These are phyloP conservation scores for Amylostereum chailletii DNA, from an alignment of 1,284 basidiomycete genomes.

Conservation along the genomic window DNA sequence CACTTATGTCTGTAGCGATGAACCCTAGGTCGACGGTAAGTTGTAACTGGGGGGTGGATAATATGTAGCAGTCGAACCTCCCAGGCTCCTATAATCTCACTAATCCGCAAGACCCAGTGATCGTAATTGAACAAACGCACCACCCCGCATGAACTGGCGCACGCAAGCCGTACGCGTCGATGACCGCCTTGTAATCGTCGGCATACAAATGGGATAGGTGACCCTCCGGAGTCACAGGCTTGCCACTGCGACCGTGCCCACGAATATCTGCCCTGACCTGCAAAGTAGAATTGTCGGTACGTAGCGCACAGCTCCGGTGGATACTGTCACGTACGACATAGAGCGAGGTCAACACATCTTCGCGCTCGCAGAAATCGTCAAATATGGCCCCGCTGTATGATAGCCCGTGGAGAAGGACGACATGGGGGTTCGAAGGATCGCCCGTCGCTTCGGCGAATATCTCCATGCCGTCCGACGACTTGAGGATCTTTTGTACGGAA, in stretches of 20 bases:
- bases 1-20: conserved; percentile 14
- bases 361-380: conserved; percentile 24
- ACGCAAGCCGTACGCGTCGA: conserved; percentile 15
- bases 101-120: conserved; percentile 2
- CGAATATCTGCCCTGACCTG: conserved; percentile 15
- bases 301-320: too few species aligned
- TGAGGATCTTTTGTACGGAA: conserved; percentile 5
- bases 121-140: conserved; percentile 11
- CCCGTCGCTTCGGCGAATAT: conserved; percentile 28
- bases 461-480: conserved; percentile 15
- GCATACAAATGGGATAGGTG: conserved; percentile 16
- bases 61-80: not conserved
- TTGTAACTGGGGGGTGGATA: not conserved
- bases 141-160: conserved; percentile 19
- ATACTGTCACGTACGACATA: conserved; percentile 24
- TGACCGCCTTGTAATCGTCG: conserved; percentile 20
- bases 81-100: conserved; percentile 4
- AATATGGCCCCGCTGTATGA: conserved; percentile 22
- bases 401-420: conserved; percentile 31
- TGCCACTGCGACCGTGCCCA: conserved; percentile 21
- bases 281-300: too few species aligned
- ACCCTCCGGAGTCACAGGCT: conserved; percentile 11
- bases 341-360: conserved; percentile 18
- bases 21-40: conserved; percentile 7
- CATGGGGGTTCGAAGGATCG: conserved; percentile 23